Evolutionary conservation across 148 eudicot species (phyloP), one percentile per base, ranked within the genome.

Genomic region (Chenopodium suecicum): DNA sequence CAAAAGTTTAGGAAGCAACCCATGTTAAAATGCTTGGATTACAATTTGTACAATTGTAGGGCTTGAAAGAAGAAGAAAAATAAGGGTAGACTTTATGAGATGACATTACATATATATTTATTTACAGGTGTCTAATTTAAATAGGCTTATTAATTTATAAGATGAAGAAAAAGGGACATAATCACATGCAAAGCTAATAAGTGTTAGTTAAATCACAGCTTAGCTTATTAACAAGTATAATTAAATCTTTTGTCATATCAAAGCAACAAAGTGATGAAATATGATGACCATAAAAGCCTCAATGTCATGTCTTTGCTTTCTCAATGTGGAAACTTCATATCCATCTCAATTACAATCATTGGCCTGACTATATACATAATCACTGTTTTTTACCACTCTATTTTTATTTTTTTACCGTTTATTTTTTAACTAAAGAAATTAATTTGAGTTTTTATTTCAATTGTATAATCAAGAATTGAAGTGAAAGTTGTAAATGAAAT

Each of bases 161-260:
- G 80, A 78, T 70, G 74, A 84, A 74, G 29, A 71, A 84, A 83
- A 84, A 83, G 84, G 70, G 88, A 89, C 96, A 92, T 88, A 89
- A 92, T 83, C 92, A 91, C 96, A 92, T 92, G 96, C 85, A 86
- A 67, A 80, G 81, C 78, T 88, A 84, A 87, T 89, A 86, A 90
- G 81, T 89, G 86, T 80, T 84, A 77, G 90, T 83, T 91, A 81
- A 87, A 90, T 89, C 88, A 87, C 65, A 87, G 80, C 78, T 83
- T 71, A 84, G 80, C 78, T 83, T 71, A 84, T 83, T 71, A 84
- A 79, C 81, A 86, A 83, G 75, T 41, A 82, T 82, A 77, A 83
- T 86, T 87, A 81, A 81, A 79, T 80, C 78, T 86, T 89, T 79
- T 81, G 89, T 89, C 90, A 68, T 86, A 84, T 89, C 91, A 87